phyloP scores from a whole-genome alignment of 768 basidiomycete species.

The Suillus weaverae region DNA sequence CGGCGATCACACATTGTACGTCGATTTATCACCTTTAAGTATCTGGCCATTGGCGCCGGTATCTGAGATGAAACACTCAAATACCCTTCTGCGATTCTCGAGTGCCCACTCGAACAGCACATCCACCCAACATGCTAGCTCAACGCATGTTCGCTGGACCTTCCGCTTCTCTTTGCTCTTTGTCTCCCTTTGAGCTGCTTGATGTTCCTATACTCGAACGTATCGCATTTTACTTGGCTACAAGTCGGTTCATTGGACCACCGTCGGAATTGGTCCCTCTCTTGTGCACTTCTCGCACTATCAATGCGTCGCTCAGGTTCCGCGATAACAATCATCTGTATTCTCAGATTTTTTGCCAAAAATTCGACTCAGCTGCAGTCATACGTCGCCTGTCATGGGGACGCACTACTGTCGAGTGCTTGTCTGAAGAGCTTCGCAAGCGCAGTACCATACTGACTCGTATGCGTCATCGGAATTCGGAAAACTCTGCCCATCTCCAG shows the following conservation, averaged over 20 bases:
- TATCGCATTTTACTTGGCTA: constrained; percentile 43
- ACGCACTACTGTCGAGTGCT: constrained; percentile 38
- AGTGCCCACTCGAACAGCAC: constrained; percentile 4
- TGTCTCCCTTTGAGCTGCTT: constrained; percentile 21
- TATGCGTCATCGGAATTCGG: constrained; percentile 33
- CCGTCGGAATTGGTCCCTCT: constrained; percentile 41
- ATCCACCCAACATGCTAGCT: not conserved
- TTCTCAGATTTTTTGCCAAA: constrained; percentile 43
- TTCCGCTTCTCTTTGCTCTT: constrained; percentile 8
- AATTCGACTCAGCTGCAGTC: constrained; percentile 45
- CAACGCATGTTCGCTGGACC: constrained; percentile 5
- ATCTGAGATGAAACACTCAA: constrained; percentile 26
- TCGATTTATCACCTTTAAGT: constrained; percentile 37
- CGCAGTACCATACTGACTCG: constrained; percentile 43
- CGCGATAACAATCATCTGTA: constrained; percentile 40
- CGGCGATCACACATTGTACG: constrained; percentile 38
- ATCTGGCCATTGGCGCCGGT: constrained; percentile 26
- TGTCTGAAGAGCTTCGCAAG: constrained; percentile 45
- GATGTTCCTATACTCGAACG: constrained; percentile 33
- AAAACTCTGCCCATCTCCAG: constrained; percentile 12
- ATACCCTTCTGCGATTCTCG: constrained; percentile 14
- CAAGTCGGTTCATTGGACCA: constrained; percentile 43
- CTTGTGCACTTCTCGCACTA: constrained; percentile 36
- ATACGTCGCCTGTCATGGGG: constrained; percentile 38
- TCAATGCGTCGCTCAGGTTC: constrained; percentile 38